Evolutionary conservation across 2,329 filamentous ascomycete species (phyloP), one percentile per base, ranked within the genome.

Genomic region (Lachnellula willkommii): DNA sequence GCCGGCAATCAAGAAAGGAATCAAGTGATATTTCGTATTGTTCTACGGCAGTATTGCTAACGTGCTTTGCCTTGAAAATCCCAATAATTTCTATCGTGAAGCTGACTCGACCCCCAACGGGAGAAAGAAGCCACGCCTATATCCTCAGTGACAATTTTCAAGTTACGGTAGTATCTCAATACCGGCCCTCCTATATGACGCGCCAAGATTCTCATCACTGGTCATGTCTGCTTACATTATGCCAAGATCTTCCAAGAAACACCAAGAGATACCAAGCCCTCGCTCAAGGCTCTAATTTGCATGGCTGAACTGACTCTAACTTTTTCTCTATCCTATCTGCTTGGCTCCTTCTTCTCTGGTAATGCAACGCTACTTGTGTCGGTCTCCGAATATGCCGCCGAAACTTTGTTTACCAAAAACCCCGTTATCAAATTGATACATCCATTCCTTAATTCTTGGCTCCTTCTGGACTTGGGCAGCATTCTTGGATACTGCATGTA

Each of bases 241-340:
- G 47, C 28, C 47, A 48, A 36, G 47, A 11, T 35, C 22, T 39
- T 15, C 47, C 47, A 47, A 47, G 46, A 26, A 9, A n/a, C 24
- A 37, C 47, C n/a, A 50, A 50, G 47, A 35, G 39, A 47, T 20
- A 50, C 36, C 32, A 50, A 50, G 47, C 35, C 47, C 39, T 50
- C 35, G 35, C 35, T 26, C n/a, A 2, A 36, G 15, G 35, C 20
- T 39, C 20, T 50, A 15, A 50, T 50, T 50, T n/a, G 47, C 5
- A 20, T 20, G 8, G 11, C 20, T 39, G 28, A 32, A 39, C 17
- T 17, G 22, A 24, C 22, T 24, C 22, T 24, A 24, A 4, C 22
- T 24, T 24, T 24, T 24, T 5, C 22, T 15, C 12, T 50, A 12
- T 15, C 47, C 26, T 50, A 50, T 50, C 47, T 40, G 15, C 47